These are phyloP conservation scores for Salix caprea DNA, from an alignment of 345 rosid species.

Conservation along the genomic window DNA sequence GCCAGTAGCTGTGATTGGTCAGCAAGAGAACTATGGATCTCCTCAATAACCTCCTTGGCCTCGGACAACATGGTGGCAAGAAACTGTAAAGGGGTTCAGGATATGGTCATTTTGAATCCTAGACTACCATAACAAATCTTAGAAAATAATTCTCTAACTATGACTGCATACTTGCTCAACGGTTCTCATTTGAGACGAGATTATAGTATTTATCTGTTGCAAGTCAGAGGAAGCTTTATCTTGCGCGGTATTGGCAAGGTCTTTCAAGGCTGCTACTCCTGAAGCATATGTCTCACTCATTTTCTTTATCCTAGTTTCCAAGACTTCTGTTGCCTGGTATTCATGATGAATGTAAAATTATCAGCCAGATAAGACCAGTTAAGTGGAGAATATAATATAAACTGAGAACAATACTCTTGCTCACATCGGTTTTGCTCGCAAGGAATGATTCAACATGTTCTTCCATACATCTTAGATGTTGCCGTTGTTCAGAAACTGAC, in stretches of 20 bases:
- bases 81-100: conserved; percentile 43
- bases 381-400: neutral
- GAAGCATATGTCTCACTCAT: conserved; percentile 49
- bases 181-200: conserved; percentile 40
- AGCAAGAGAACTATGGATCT: conserved; percentile 48
- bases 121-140: neutral
- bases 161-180: conserved; percentile 53
- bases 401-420: conserved; percentile 17
- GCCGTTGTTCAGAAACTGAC: conserved; percentile 81
- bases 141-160: neutral
- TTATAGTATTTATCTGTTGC: conserved; percentile 38
- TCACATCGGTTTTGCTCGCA: conserved; percentile 78
- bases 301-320: conserved; percentile 55
- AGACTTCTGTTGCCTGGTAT: conserved; percentile 56
- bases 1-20: conserved; percentile 61
- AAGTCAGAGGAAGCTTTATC: conserved; percentile 52
- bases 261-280: conserved; percentile 51
- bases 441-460: conserved; percentile 59
- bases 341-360: neutral
- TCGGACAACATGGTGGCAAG: conserved; percentile 45
- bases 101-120: neutral
- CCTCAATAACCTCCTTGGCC: conserved; percentile 49
- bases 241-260: conserved; percentile 45
- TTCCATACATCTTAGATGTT: conserved; percentile 74
- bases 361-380: neutral